Conservation (phyloP, 2,329 filamentous ascomycete genomes). For the Aureobasidium zeae region DNA sequence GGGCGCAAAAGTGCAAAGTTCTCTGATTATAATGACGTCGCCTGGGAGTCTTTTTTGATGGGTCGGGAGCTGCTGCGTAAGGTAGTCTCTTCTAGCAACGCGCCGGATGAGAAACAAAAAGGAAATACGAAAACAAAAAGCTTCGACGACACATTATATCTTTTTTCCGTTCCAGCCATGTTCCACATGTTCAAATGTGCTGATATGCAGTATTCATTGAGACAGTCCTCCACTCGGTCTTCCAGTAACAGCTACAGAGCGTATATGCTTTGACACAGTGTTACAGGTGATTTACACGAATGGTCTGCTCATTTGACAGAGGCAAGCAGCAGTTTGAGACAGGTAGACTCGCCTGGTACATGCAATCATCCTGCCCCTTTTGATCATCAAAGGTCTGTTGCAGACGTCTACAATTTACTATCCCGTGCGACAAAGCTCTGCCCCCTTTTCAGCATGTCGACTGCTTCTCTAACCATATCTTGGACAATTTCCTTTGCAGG, state of each 20-base stretch:
- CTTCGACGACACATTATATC: constrained; percentile 15
- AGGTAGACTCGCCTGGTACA: too few relatives aligned
- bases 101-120: constrained; percentile 13
- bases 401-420: constrained; percentile 41
- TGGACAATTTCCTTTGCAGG: constrained; percentile 77
- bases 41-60: constrained; percentile 14
- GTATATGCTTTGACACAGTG: too few relatives aligned
- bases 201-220: constrained; percentile 4
- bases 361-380: too few relatives aligned
- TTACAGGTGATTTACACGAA: too few relatives aligned
- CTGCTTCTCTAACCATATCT: constrained; percentile 77
- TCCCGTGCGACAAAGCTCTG: constrained; percentile 46
- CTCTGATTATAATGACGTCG: constrained; percentile 15
- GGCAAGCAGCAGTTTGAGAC: too few relatives aligned
- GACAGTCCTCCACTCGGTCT: too few relatives aligned
- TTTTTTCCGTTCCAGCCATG: constrained; percentile 7
- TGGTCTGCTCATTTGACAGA: too few relatives aligned
- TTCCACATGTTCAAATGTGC: constrained; percentile 7
- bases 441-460: constrained; percentile 55
- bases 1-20: constrained; percentile 16
- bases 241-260: too few relatives aligned
- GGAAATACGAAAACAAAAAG: constrained; percentile 16
- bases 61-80: constrained; percentile 15
- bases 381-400: too few relatives aligned
- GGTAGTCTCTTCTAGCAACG: constrained; percentile 16